phyloP scores from a whole-genome alignment of 108 stramenopile genomes.

The Pseudonitzschia multiseries region DNA sequence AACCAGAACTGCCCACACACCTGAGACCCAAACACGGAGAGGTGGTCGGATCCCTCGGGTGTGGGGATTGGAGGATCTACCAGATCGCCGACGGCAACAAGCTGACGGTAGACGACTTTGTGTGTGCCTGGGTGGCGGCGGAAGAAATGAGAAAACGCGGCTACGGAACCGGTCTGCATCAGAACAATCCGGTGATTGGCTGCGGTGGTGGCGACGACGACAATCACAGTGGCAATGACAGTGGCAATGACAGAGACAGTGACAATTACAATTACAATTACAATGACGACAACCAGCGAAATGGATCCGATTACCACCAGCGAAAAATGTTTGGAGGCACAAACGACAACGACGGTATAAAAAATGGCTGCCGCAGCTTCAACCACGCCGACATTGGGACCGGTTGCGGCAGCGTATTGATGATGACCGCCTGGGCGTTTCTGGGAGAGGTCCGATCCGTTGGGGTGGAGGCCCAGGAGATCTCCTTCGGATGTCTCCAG shows the following conservation, averaged over 20 bases:
- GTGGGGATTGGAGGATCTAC: slow-evolving; percentile 40
- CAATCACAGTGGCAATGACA: not conserved
- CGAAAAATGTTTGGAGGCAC: slow-evolving; percentile 24
- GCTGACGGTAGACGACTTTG: slow-evolving; percentile 41
- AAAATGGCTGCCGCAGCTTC: not conserved
- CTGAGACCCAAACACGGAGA: slow-evolving; percentile 15
- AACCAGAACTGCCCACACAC: not conserved
- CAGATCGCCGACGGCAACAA: slow-evolving; percentile 41
- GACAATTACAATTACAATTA: too few species aligned
- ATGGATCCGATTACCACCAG: too few species aligned
- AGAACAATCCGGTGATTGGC: not conserved
- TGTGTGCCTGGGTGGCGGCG: slow-evolving; percentile 39
- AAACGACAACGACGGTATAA: not conserved
- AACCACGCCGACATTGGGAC: slow-evolving; percentile 33
- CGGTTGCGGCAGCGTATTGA: slow-evolving; percentile 37
- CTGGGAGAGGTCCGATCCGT: slow-evolving; percentile 25
- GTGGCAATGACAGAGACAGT: too few species aligned
- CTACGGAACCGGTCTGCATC: not conserved
- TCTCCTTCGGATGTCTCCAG: slow-evolving; percentile 29
- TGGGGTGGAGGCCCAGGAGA: slow-evolving; percentile 35
- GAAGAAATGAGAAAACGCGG: slow-evolving; percentile 35
- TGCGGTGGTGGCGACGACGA: not conserved
- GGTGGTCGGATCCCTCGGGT: slow-evolving; percentile 30
- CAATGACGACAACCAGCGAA: too few species aligned
- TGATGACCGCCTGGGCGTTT: slow-evolving; percentile 43